Conservation (phyloP, 495 filamentous ascomycete genomes). For the Clohesyomyces aquaticus region DNA sequence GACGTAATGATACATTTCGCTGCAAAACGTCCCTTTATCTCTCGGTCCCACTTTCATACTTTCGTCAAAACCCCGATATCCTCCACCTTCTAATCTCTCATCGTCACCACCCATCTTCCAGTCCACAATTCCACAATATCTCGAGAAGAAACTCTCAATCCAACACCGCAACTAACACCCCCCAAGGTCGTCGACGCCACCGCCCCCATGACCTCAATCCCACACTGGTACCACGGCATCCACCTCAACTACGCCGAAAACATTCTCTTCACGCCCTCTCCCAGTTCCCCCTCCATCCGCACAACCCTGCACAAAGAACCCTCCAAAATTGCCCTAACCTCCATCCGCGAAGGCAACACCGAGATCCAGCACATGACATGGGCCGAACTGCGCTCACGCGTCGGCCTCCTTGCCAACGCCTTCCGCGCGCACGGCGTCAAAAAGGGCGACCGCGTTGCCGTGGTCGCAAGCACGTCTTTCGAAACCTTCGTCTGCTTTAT, state of each 20-base stretch:
- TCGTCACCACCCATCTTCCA: too few species aligned
- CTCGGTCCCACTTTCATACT: too few species aligned
- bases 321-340: constrained; percentile 66
- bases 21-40: too few species aligned
- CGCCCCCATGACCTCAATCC: constrained; percentile 68
- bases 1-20: too few species aligned
- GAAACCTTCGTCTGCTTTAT: constrained; percentile 70
- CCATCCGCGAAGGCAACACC: constrained; percentile 69
- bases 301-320: constrained; percentile 67
- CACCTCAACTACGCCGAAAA: constrained; percentile 69
- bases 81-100: not conserved
- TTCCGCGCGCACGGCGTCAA: constrained; percentile 64
- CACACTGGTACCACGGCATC: constrained; percentile 70
- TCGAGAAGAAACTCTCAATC: not conserved
- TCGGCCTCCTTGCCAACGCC: constrained; percentile 62
- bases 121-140: not conserved
- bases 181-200: constrained; percentile 63
- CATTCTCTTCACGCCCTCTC: constrained; percentile 56
- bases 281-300: constrained; percentile 41
- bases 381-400: constrained; percentile 60
- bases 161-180: not conserved
- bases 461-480: constrained; percentile 72
- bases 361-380: constrained; percentile 64
- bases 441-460: constrained; percentile 71
- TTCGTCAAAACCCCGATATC: not conserved